phyloP scores from a whole-genome alignment of 1,284 basidiomycete species.

The Stygiomarasmius scandens region DNA sequence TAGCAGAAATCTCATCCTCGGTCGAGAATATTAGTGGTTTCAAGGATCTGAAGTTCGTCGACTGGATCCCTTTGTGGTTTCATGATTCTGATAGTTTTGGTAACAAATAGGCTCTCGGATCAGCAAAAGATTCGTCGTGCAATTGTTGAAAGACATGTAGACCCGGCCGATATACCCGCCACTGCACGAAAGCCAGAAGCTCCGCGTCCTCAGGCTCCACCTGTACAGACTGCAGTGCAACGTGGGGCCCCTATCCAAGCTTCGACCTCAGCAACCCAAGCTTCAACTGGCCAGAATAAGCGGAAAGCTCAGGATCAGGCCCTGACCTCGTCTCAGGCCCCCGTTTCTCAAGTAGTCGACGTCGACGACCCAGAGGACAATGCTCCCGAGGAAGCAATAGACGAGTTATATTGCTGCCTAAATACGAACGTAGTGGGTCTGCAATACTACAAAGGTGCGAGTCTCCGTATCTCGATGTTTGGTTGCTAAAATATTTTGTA shows the following conservation, averaged over 20 bases:
- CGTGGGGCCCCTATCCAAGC: conserved; percentile 23
- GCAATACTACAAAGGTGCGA: conserved; percentile 74
- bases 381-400: conserved; percentile 47
- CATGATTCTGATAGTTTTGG: conserved; percentile 6
- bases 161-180: conserved; percentile 55
- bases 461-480: neutral
- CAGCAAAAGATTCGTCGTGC: conserved; percentile 64
- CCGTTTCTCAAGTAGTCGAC: conserved; percentile 19
- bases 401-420: conserved; percentile 68
- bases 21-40: conserved; percentile 55
- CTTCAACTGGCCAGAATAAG: conserved; percentile 36
- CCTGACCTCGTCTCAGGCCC: conserved; percentile 10
- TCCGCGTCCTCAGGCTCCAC: neutral
- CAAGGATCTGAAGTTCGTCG: conserved; percentile 47
- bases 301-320: conserved; percentile 34
- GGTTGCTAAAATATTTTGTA: conserved; percentile 22
- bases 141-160: conserved; percentile 51
- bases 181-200: conserved; percentile 33
- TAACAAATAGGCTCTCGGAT: conserved; percentile 49
- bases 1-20: conserved; percentile 49
- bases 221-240: neutral
- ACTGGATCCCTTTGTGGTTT: neutral
- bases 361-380: conserved; percentile 47
- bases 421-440: conserved; percentile 75
- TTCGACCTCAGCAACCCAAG: neutral